These are phyloP conservation scores for Quercus suber DNA, from an alignment of 306 rosid genomes.

Conservation along the genomic window DNA sequence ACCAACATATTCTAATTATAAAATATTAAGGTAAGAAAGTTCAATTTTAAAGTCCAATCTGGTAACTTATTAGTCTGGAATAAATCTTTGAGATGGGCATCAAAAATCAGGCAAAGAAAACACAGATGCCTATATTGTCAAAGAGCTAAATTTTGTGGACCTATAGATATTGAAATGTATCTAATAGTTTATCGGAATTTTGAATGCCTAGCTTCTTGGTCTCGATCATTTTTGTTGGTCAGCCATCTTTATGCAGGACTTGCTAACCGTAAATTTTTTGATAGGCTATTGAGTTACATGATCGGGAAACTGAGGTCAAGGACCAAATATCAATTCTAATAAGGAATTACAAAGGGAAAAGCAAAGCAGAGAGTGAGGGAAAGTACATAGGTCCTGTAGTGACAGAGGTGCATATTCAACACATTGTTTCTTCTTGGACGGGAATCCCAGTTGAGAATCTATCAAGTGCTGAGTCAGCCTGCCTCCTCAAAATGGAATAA, in stretches of 20 bases:
- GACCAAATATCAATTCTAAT: constrained; percentile 70
- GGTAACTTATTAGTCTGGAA: no score
- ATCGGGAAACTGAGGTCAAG: constrained; percentile 86
- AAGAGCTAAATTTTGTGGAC: no score
- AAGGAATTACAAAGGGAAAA: constrained; percentile 85
- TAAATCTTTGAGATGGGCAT: no score
- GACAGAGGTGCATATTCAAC: constrained; percentile 85
- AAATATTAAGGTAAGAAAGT: not conserved
- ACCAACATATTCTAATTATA: no score
- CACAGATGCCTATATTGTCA: no score
- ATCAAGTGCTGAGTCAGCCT: constrained; percentile 84
- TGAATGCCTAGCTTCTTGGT: not conserved
- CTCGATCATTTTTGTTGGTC: not conserved
- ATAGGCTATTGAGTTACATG: constrained; percentile 90
- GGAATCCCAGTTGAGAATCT: constrained; percentile 97
- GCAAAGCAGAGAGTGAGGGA: constrained; percentile 92
- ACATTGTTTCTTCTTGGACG: constrained; percentile 86
- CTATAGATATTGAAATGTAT: not conserved
- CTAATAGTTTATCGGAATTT: not conserved
- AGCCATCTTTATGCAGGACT: not conserved
- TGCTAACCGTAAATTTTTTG: constrained; percentile 17
- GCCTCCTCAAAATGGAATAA: constrained; percentile 97
- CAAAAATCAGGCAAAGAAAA: no score
- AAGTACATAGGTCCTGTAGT: constrained; percentile 77
- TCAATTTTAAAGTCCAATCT: no score